Base-by-base conservation (phyloP, 2,329 filamentous ascomycete genomes). In the Trichoderma atrobrunneum region DNA sequence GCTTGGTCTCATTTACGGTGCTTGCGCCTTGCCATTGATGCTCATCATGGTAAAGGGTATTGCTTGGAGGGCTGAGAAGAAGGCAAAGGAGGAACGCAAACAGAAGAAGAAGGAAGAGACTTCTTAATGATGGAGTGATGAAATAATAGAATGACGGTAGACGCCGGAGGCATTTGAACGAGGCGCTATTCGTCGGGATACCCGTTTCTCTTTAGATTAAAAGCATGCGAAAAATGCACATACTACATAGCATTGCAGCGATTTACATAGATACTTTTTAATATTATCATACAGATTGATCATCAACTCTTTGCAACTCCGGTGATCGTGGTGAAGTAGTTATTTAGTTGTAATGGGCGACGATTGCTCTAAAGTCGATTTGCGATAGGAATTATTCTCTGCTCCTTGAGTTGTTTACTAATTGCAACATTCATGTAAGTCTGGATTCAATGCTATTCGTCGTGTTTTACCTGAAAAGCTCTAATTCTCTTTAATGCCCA, bases 31-130 rank as follows among this genome's bases (percentile, higher is more conserved):
- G 1, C 76, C 82, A 3, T 66, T 88, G 39, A 72, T 83, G 18
- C 70, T 82, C 3, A 77, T 87, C 4, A 84, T 86, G 79, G 73
- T 73, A 3, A 79, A 78, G 51, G 86, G 86, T 0, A 78, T 84
- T 11, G 76, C 73, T 57, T 88, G 85, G 86, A 79, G 86, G 34
- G 75, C 77, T 5, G 76, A 81, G 39, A 74, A 80, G 62, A 78
- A 73, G 62, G 75, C 76, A 30, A 80, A 79, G 69, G 75, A 76
- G 34, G 71, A 73, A 14, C 73, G 75, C 36, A 75, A 74, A 61
- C 78, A 74, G 56, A 73, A 74, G 54, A 72, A 76, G 48, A 72
- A 71, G 1, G 73, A 72, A 11, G 61, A 70, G 39, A 7, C 51
- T 21, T 24, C 67, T 26, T 10, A 28, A n/a, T 34, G 5, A 18